phyloP scores from a whole-genome alignment of 2,329 filamentous ascomycete species.

The Aspergillus sp. region DNA sequence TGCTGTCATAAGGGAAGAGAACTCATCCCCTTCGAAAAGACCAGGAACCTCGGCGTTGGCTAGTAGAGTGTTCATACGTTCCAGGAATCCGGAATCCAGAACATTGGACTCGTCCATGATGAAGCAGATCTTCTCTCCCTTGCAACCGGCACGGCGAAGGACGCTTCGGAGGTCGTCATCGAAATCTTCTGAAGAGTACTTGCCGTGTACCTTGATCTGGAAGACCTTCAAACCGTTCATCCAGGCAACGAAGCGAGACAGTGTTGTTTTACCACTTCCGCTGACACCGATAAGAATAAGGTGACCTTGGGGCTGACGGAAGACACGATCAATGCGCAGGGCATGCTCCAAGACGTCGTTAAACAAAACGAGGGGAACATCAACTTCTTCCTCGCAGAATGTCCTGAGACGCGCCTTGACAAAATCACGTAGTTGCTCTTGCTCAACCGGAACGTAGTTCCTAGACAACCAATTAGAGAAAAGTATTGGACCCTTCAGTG shows the following conservation, averaged over 20 bases:
- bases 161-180: constrained; percentile 96
- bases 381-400: constrained; percentile 99
- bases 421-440: constrained; percentile 92
- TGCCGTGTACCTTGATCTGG: constrained; percentile 99
- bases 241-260: constrained; percentile 98
- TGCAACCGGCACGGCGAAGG: constrained; percentile 88
- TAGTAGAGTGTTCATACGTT: constrained; percentile 98
- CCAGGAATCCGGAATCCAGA: constrained; percentile 95
- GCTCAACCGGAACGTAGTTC: constrained; percentile 95
- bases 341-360: constrained; percentile 99
- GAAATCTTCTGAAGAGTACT: constrained; percentile 97
- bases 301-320: constrained; percentile 96
- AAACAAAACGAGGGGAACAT: constrained; percentile 97
- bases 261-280: constrained; percentile 95
- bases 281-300: constrained; percentile 98
- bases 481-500: constrained; percentile 87
- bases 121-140: constrained; percentile 99
- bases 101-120: constrained; percentile 99
- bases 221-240: constrained; percentile 99
- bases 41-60: constrained; percentile 99
- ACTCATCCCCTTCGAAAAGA: constrained; percentile 98
- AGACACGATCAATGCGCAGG: constrained; percentile 95
- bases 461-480: constrained; percentile 99
- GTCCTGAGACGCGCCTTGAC: constrained; percentile 96
- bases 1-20: constrained; percentile 96